A percentile compares a stretch with the other conserved stretches of the same genome.
phyloP scores from a whole-genome alignment of 192 early-diverging fungal species.

The Backusella australiensis region DNA sequence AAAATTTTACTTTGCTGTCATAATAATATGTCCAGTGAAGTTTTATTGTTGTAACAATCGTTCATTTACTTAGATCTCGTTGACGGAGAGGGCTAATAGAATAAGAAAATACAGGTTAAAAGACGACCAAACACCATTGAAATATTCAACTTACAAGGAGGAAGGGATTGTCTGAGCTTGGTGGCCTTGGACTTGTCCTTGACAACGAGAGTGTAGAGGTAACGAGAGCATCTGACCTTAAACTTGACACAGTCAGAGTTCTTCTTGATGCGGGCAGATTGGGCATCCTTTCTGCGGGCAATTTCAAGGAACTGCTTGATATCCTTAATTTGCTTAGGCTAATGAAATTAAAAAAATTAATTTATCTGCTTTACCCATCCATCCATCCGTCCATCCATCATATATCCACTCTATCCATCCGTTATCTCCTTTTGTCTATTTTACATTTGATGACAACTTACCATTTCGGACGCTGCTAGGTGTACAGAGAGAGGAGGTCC shows the following conservation, averaged over 20 bases:
- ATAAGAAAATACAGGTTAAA: background rate
- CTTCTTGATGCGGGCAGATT: constrained; percentile 95
- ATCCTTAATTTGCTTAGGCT: constrained; percentile 98
- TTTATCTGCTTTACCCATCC: background rate
- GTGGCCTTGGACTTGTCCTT: constrained; percentile 92
- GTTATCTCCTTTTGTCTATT: background rate
- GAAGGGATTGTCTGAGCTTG: constrained; percentile 96
- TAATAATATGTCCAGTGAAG: constrained; percentile 1
- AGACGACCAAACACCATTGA: background rate
- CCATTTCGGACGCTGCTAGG: constrained; percentile 3
- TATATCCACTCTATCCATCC: background rate
- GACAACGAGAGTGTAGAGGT: constrained; percentile 98
- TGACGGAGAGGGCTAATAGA: constrained; percentile 31
- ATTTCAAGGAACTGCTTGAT: constrained; percentile 99
- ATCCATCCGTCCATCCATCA: background rate
- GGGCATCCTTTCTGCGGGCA: constrained; percentile 95
- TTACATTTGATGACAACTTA: background rate
- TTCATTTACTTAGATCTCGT: constrained; percentile 36
- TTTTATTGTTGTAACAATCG: constrained; percentile 8
- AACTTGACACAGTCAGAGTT: constrained; percentile 93
- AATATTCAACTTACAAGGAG: constrained; percentile 66
- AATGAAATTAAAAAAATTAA: background rate
- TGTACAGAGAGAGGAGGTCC: constrained; percentile 1
- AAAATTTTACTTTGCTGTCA: background rate
- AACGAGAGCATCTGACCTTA: constrained; percentile 98